Evolutionary conservation across 495 filamentous ascomycete species (phyloP).

Genomic region (Melanomma pulvis-pyrius): DNA sequence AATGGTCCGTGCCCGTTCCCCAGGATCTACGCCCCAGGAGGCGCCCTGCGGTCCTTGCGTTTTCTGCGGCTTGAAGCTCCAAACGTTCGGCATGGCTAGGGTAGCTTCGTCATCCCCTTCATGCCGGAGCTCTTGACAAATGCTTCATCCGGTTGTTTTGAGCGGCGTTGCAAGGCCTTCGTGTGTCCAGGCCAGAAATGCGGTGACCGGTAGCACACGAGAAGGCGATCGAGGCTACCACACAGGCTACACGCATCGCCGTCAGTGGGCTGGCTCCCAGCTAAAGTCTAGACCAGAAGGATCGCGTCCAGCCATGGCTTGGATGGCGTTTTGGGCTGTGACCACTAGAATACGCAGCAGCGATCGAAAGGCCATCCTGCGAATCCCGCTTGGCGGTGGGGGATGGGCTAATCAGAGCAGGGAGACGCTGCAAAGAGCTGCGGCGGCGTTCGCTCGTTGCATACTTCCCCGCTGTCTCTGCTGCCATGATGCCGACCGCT

Average conservation of each 20-base stretch:
- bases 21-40: slow-evolving; percentile 24
- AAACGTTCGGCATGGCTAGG: slow-evolving; percentile 26
- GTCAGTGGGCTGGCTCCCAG: slow-evolving; percentile 10
- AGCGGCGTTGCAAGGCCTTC: neutral
- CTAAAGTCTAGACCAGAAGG: slow-evolving; percentile 20
- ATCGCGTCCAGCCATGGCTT: slow-evolving; percentile 26
- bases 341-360: slow-evolving; percentile 20
- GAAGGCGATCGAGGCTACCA: neutral
- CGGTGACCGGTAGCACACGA: neutral
- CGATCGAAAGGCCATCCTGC: slow-evolving; percentile 17
- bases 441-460: slow-evolving; percentile 23
- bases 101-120: slow-evolving; percentile 20
- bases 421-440: slow-evolving; percentile 18
- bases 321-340: slow-evolving; percentile 27
- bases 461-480: slow-evolving; percentile 29
- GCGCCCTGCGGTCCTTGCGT: slow-evolving; percentile 23
- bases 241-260: neutral
- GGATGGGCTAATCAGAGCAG: slow-evolving; percentile 16
- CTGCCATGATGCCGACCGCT: slow-evolving; percentile 6
- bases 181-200: neutral
- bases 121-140: slow-evolving; percentile 10
- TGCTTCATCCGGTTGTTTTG: neutral
- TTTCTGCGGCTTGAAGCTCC: slow-evolving; percentile 23
- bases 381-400: slow-evolving; percentile 14
- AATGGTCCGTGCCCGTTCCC: slow-evolving; percentile 10